A percentile compares a stretch with the other conserved stretches of the same genome.
These are phyloP conservation scores for Fusarium dimerum DNA, from an alignment of 2,329 filamentous ascomycete species.

Conservation along the genomic window DNA sequence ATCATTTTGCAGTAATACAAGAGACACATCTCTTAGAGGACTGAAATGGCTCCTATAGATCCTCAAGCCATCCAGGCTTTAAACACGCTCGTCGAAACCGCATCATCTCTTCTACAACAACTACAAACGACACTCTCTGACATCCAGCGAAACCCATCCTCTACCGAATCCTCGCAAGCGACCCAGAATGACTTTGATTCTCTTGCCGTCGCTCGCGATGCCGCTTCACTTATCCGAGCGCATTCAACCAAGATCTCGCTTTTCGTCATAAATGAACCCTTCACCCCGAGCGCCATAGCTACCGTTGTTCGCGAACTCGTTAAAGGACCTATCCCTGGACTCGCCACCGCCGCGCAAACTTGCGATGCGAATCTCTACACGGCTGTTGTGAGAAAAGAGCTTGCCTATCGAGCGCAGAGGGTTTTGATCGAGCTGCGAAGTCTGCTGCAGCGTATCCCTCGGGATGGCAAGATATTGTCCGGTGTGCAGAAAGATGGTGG, in stretches of 20 bases:
- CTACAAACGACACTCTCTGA: slow-evolving; percentile 44
- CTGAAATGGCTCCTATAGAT: slow-evolving; percentile 26
- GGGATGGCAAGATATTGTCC: slow-evolving; percentile 55
- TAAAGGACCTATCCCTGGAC: slow-evolving; percentile 69
- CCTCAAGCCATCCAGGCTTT: slow-evolving; percentile 39
- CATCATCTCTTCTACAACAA: slow-evolving; percentile 41
- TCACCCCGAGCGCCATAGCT: slow-evolving; percentile 74
- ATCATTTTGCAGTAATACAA: too few relatives aligned
- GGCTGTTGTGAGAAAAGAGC: slow-evolving; percentile 61
- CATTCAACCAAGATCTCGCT: slow-evolving; percentile 88
- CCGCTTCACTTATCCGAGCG: slow-evolving; percentile 72
- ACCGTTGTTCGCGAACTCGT: slow-evolving; percentile 73
- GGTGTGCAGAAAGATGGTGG: slow-evolving; percentile 34
- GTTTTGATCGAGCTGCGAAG: slow-evolving; percentile 63
- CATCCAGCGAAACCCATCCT: slow-evolving; percentile 35
- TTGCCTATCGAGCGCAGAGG: slow-evolving; percentile 58
- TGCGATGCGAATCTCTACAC: slow-evolving; percentile 66
- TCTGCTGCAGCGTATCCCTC: slow-evolving; percentile 61
- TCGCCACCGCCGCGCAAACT: slow-evolving; percentile 70
- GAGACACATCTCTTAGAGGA: background rate
- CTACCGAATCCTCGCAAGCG: slow-evolving; percentile 12
- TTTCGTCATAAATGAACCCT: slow-evolving; percentile 82
- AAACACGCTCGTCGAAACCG: slow-evolving; percentile 39
- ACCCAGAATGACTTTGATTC: slow-evolving; percentile 48
- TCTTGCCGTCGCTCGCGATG: slow-evolving; percentile 70